Evolutionary conservation across 345 rosid genomes (phyloP).

Genomic region (Eucalyptus lansdowneana): DNA sequence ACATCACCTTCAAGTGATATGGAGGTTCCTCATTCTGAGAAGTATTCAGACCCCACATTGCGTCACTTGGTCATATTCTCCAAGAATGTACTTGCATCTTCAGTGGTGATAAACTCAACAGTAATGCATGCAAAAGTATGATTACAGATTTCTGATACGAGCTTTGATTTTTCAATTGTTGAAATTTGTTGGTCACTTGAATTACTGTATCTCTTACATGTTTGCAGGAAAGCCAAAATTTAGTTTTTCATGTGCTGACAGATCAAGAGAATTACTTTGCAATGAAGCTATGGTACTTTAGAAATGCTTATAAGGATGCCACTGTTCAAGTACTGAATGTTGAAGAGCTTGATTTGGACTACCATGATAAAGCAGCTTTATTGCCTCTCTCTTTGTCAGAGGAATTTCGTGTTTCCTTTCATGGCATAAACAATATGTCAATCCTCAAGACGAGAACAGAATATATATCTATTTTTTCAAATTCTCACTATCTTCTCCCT

Average conservation of each 20-base stretch:
- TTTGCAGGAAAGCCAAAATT: slow-evolving; percentile 71
- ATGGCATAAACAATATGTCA: slow-evolving; percentile 12
- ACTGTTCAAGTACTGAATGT: slow-evolving; percentile 58
- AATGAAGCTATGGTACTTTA: slow-evolving; percentile 82
- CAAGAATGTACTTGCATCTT: slow-evolving; percentile 70
- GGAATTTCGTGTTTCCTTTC: slow-evolving; percentile 75
- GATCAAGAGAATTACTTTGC: slow-evolving; percentile 76
- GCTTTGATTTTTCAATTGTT: background rate
- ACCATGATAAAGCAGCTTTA: slow-evolving; percentile 16
- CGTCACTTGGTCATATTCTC: slow-evolving; percentile 75
- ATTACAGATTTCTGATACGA: background rate
- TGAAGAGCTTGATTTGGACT: slow-evolving; percentile 37
- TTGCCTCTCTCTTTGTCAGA: slow-evolving; percentile 47
- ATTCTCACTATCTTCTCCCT: slow-evolving; percentile 74
- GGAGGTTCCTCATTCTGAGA: slow-evolving; percentile 30
- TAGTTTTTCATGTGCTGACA: slow-evolving; percentile 87
- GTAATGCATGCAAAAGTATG: slow-evolving; percentile 59
- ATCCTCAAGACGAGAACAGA: slow-evolving; percentile 36
- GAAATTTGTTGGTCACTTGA: slow-evolving; percentile 18
- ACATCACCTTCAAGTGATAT: slow-evolving; percentile 29
- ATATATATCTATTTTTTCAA: slow-evolving; percentile 69
- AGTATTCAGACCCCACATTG: slow-evolving; percentile 51
- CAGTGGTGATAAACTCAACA: slow-evolving; percentile 87
- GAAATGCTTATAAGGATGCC: slow-evolving; percentile 52
- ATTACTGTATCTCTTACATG: slow-evolving; percentile 35